Evolutionary conservation across 768 basidiomycete genomes (phyloP), one percentile per base, ranked within the genome.

Genomic region (Podaxis sp.): DNA sequence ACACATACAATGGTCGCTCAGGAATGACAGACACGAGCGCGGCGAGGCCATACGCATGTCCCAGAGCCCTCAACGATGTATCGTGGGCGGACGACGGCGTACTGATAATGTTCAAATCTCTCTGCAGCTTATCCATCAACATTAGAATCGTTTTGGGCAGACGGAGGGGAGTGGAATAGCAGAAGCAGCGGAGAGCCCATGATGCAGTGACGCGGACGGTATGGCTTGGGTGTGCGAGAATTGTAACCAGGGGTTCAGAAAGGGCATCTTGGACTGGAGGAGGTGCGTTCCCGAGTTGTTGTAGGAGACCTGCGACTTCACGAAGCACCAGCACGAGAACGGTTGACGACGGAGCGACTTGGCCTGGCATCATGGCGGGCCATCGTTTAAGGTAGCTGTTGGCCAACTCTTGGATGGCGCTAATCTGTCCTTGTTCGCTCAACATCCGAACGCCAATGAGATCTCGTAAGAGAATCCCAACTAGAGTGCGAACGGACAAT

Each of bases 391-490:
- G 77, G 72, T 94, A 97, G 3, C 83, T 79, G 38, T 81, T 87
- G 0, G 92, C 87, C 46, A 97, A 77, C 66, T 97, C 96, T 68
- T 91, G 88, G 37, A 97, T 91, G 2, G 96, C 96, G 28, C 81
- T 79, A 51, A 99, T 96, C 74, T 99, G 96, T 0, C 91, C 96
- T 70, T 95, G 93, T 70, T 99, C 96, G 64, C 91, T 91, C 66
- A 99, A 76, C 83, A 97, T 89, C 64, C 96, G 79, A 1, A 91
- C 87, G 2, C 93, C 94, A 49, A 99, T 87, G 28, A 98, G 82
- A 67, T 97, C 93, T 56, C 95, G 81, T 30, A 98, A 75, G 11
- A 99, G 68, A 36, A 94, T 82, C 2, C 87, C 88, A 28, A 95
- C 88, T 15, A 92, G 77, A 33, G 86, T 87, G 36, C 94, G 81